A percentile compares a stretch with the other conserved stretches of the same genome.
Conservation (phyloP, 1,139 yeast genomes). For the Diutina mesorugosa region DNA sequence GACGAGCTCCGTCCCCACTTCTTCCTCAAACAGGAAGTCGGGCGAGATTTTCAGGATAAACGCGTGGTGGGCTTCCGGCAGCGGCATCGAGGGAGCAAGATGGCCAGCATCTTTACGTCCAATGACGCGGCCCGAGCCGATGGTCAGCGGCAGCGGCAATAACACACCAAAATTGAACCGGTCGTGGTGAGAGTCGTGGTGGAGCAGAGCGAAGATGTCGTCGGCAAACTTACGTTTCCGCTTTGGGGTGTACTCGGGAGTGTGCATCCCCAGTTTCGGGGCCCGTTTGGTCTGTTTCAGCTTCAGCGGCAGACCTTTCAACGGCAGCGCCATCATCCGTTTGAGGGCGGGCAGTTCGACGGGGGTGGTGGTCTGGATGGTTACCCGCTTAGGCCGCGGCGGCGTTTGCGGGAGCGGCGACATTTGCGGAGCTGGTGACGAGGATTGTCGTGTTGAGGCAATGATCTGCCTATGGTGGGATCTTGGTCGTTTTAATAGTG, state of each 20-base stretch:
- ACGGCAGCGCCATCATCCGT: background rate
- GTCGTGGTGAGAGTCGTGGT: background rate
- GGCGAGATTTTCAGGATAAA: background rate
- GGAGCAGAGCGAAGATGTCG: background rate
- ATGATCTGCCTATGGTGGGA: background rate
- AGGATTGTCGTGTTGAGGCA: background rate
- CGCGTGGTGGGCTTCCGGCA: constrained; percentile 2
- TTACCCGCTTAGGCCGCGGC: background rate
- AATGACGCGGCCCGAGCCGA: background rate
- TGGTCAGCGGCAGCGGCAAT: background rate
- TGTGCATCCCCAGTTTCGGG: background rate
- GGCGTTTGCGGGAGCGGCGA: background rate
- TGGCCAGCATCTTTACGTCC: constrained; percentile 1
- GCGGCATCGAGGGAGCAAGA: background rate
- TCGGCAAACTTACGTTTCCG: background rate
- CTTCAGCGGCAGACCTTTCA: background rate
- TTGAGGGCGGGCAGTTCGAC: background rate
- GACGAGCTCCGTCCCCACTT: background rate
- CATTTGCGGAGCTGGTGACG: background rate
- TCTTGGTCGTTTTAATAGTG: background rate
- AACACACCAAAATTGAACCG: background rate
- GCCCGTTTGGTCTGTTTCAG: background rate
- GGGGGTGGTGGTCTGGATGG: background rate
- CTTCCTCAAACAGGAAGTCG: constrained; percentile 1
- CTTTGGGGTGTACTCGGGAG: constrained; percentile 1